Evolutionary conservation across 2,329 filamentous ascomycete species (phyloP).

Genomic region (Ilyonectria destructans): DNA sequence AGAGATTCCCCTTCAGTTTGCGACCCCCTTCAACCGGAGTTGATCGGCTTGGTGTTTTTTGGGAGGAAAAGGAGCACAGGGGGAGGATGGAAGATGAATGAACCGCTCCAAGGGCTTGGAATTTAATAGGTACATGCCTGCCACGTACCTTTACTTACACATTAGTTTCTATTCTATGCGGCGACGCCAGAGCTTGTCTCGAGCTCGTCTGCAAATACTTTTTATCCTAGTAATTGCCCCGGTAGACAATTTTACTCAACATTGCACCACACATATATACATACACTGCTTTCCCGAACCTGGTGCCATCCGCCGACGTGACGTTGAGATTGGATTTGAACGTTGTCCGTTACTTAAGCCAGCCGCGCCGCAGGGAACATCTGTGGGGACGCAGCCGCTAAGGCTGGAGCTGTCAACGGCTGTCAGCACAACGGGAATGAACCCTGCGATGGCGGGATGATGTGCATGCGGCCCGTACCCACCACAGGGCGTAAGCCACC

Average conservation of each 20-base stretch:
- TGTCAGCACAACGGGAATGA: constrained; percentile 3
- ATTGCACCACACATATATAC: constrained; percentile 48
- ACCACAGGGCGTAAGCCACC: constrained; percentile 27
- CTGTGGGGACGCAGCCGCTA: constrained; percentile 17
- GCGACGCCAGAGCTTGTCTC: constrained; percentile 42
- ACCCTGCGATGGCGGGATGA: constrained; percentile 12
- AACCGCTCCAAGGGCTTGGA: constrained; percentile 44
- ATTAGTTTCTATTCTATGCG: constrained; percentile 49
- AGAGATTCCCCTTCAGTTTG: constrained; percentile 44
- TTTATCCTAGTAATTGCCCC: constrained; percentile 52
- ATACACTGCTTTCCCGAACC: not conserved
- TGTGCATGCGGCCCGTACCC: constrained; percentile 20
- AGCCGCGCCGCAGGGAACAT: constrained; percentile 10
- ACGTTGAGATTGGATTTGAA: constrained; percentile 15
- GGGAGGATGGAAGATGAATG: constrained; percentile 37
- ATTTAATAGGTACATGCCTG: constrained; percentile 40
- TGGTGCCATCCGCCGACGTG: not conserved
- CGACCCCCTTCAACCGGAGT: constrained; percentile 43
- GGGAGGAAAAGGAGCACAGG: constrained; percentile 35
- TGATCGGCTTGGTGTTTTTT: constrained; percentile 49
- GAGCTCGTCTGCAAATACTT: constrained; percentile 39
- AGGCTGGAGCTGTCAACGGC: constrained; percentile 2
- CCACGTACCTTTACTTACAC: constrained; percentile 41
- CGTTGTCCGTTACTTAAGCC: not conserved
- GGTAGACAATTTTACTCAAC: constrained; percentile 54